Evolutionary conservation across 2,329 filamentous ascomycete genomes (phyloP), one percentile per base, ranked within the genome.

Genomic region (Chrysoporthe deuterocubensis): DNA sequence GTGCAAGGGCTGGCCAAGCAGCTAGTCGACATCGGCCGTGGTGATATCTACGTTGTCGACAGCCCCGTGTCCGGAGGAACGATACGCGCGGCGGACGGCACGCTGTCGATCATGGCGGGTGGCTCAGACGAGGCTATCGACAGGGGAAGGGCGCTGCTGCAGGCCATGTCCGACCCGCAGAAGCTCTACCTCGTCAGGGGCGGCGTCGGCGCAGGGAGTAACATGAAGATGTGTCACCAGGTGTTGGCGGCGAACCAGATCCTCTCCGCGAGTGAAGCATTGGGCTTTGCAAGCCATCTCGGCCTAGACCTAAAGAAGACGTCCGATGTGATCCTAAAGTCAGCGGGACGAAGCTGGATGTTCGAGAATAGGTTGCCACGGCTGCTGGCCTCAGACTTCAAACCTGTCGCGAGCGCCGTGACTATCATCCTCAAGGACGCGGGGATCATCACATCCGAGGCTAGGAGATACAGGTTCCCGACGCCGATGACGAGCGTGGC

Each of bases 81-180:
- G 0, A 82, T 85, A 11, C 84, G 91, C 44, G 91, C 91, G 1
- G 90, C 89, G 0, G 85, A 90, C 61, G 91, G 91, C 3, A 92
- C 90, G 0, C 79, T 94, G 54, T 91, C 90, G 7, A 93, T 94
- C 75, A 92, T 94, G 86, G 90, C 90, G 0, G 88, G 89, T 1
- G 90, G 84, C 0, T 80, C 85, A 0, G 82, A 85, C 0, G 82
- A 81, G 2, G 87, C 87, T 5, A 78, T 93, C 1, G 80, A 83
- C 44, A 85, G 84, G 67, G 89, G 84, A 0, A 82, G 82, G 32
- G 84, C 82, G 60, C 78, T 93, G 1, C 81, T 94, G 2, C 81
- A 87, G 64, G 85, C 86, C 71, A 87, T 94, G 81, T 86, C 90
- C 1, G 87, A 86, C 66, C 78, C 81, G 2, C 71, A 74, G 14